These are phyloP conservation scores for Phellopilus nigrolimitatus DNA, from an alignment of 1,284 basidiomycete genomes.

Conservation along the genomic window DNA sequence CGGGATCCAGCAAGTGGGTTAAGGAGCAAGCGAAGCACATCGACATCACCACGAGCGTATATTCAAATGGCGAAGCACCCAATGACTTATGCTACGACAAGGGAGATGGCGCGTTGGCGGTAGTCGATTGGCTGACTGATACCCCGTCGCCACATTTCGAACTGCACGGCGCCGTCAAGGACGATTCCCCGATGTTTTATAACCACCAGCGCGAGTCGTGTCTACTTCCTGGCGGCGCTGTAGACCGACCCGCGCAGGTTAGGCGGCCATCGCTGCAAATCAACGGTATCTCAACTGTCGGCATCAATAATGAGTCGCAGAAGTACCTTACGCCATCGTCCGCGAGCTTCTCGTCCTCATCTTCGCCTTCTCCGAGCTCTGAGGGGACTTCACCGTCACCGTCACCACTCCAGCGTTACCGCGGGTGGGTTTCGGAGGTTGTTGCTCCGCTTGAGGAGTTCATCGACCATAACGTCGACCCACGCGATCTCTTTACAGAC, in stretches of 20 bases:
- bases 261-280: constrained; percentile 11
- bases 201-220: constrained; percentile 5
- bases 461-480: constrained; percentile 57
- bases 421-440: constrained; percentile 51
- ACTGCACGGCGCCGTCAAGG: constrained; percentile 3
- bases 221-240: neutral
- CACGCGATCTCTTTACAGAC: constrained; percentile 55
- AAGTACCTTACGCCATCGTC: constrained; percentile 9
- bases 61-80: neutral
- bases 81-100: constrained; percentile 4
- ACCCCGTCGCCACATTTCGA: constrained; percentile 16
- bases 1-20: constrained; percentile 4
- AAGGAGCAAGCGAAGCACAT: constrained; percentile 7
- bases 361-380: constrained; percentile 17
- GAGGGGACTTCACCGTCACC: constrained; percentile 24
- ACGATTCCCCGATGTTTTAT: constrained; percentile 16
- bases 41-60: constrained; percentile 7
- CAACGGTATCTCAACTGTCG: neutral
- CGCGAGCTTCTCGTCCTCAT: no score
- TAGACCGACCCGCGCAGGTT: neutral
- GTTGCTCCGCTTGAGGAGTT: constrained; percentile 60
- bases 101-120: constrained; percentile 3
- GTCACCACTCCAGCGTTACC: constrained; percentile 41
- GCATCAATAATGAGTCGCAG: neutral
- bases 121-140: constrained; percentile 18